These are phyloP conservation scores for Vishniacozyma victoriae DNA, from an alignment of 768 basidiomycete genomes.

Conservation along the genomic window DNA sequence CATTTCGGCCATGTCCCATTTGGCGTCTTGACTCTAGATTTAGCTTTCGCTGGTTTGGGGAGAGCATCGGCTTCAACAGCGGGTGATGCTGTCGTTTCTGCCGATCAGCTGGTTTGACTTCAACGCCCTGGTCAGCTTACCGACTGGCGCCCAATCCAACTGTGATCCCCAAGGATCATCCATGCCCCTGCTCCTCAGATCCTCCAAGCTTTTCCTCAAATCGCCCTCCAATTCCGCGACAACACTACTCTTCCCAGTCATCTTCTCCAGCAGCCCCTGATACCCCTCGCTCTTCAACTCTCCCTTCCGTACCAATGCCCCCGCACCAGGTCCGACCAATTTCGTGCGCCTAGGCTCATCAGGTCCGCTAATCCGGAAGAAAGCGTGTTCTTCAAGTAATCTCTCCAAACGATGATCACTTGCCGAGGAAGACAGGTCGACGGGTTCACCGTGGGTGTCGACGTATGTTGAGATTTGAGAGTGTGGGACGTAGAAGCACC, in stretches of 20 bases:
- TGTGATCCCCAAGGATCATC: constrained; percentile 22
- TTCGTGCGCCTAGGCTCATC: constrained; percentile 16
- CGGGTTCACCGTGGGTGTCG: constrained; percentile 22
- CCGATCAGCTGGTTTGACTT: no score
- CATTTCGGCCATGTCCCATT: constrained; percentile 76
- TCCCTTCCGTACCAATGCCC: constrained; percentile 15
- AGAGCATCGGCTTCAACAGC: no score
- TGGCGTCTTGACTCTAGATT: background rate
- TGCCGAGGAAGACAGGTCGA: constrained; percentile 14
- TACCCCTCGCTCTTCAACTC: constrained; percentile 23
- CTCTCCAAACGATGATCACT: constrained; percentile 20
- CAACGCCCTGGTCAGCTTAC: no score
- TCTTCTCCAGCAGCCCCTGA: constrained; percentile 14
- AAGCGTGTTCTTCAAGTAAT: constrained; percentile 12
- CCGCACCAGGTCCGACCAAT: constrained; percentile 24
- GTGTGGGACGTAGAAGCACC: constrained; percentile 51
- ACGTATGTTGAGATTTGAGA: constrained; percentile 8
- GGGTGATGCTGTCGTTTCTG: no score
- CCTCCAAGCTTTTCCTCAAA: constrained; percentile 16
- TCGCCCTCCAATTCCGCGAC: constrained; percentile 8
- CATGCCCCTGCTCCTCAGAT: constrained; percentile 11
- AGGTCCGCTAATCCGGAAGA: constrained; percentile 24
- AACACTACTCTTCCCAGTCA: no score
- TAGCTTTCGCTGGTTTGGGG: background rate
- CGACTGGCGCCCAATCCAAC: constrained; percentile 25